Evolutionary conservation across 306 rosid genomes (phyloP).

Genomic region (Rosa rugosa): DNA sequence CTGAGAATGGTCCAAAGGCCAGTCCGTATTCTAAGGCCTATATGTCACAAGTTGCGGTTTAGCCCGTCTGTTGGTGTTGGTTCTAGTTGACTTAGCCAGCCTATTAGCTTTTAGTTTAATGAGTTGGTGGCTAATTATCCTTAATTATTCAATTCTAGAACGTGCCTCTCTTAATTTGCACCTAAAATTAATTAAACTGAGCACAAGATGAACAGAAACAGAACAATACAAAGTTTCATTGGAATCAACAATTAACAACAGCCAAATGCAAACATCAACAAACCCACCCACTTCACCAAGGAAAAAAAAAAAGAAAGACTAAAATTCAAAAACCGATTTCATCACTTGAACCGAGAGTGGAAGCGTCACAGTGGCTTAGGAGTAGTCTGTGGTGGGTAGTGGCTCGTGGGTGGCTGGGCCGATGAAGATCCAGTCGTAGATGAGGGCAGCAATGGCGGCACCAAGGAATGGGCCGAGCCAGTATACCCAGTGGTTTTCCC

Average conservation of each 20-base stretch:
- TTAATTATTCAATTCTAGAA: neutral
- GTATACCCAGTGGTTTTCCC: constrained; percentile 79
- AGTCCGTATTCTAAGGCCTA: neutral
- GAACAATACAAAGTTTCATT: constrained; percentile 25
- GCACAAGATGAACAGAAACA: constrained; percentile 21
- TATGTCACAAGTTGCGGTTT: neutral
- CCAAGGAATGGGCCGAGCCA: constrained; percentile 73
- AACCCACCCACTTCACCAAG: constrained; percentile 12
- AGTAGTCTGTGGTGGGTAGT: constrained; percentile 49
- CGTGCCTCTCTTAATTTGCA: neutral
- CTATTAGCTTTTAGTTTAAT: neutral
- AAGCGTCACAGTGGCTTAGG: neutral
- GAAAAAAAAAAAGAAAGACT: neutral
- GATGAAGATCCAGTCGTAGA: constrained; percentile 58
- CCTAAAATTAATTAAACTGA: neutral
- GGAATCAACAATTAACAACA: constrained; percentile 31
- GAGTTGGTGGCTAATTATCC: constrained; percentile 6
- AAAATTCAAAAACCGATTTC: constrained; percentile 14
- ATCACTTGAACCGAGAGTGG: neutral
- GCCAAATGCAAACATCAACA: constrained; percentile 33
- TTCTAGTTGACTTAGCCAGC: neutral
- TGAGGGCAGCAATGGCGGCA: constrained; percentile 58
- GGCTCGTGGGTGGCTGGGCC: constrained; percentile 52
- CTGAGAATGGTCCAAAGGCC: constrained; percentile 2
- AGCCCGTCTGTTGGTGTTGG: neutral